Conservation (phyloP, 179 eudicot genomes). For the Sideroxylon spinosum region DNA sequence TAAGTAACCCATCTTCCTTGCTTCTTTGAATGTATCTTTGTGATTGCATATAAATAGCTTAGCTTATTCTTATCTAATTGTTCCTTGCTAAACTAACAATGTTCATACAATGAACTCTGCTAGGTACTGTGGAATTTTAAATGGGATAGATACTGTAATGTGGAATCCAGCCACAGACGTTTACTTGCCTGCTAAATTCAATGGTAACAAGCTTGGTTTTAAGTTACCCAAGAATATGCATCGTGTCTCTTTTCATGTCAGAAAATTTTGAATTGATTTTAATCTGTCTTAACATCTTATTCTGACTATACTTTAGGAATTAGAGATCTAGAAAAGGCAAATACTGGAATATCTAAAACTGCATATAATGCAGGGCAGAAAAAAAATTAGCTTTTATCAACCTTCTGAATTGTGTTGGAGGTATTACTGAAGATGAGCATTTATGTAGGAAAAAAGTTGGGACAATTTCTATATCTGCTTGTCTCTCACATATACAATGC, state of each 20-base stretch:
- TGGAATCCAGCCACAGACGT: slow-evolving; percentile 79
- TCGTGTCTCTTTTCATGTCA: slow-evolving; percentile 6
- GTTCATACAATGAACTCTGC: slow-evolving; percentile 17
- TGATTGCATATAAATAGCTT: neutral
- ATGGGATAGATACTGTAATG: slow-evolving; percentile 70
- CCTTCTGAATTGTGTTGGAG: neutral
- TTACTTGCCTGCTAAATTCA: slow-evolving; percentile 61
- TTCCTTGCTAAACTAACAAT: slow-evolving; percentile 3
- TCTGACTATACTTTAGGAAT: neutral
- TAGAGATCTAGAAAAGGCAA: neutral
- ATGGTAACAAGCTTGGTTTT: slow-evolving; percentile 40
- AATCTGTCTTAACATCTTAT: neutral
- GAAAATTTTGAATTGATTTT: neutral
- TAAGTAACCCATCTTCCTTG: slow-evolving; percentile 5
- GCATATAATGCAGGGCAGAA: neutral
- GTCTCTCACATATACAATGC: neutral
- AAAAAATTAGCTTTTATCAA: neutral
- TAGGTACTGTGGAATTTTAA: slow-evolving; percentile 75
- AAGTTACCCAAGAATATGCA: neutral
- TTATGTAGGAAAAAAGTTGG: neutral
- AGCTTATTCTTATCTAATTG: neutral
- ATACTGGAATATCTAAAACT: neutral
- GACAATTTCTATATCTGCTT: neutral
- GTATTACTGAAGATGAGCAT: neutral
- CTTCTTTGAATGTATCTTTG: neutral